Percentiles rank a stretch among this genome's conserved stretches.
Evolutionary conservation across 75 land plant genomes (phyloP).

Genomic region (Ceratopteris richardii): DNA sequence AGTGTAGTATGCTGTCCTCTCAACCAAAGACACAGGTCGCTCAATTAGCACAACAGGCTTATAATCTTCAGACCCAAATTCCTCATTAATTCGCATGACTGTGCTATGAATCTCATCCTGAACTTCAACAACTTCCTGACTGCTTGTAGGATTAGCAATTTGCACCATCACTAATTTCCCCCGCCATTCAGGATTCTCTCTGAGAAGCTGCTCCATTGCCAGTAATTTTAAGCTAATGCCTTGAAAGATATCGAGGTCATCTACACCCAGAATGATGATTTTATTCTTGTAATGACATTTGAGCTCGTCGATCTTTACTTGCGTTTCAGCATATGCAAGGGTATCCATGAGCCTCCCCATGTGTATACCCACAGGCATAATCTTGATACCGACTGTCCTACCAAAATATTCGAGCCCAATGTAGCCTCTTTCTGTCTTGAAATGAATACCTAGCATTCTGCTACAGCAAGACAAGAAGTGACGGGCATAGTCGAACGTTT

Average conservation of each 20-base stretch:
- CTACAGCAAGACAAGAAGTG: conserved; percentile 42
- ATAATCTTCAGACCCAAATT: conserved; percentile 31
- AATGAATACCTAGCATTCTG: conserved; percentile 31
- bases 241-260: conserved; percentile 47
- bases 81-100: conserved; percentile 29
- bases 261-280: conserved; percentile 32
- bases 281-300: conserved; percentile 26
- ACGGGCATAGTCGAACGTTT: conserved; percentile 38
- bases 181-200: conserved; percentile 33
- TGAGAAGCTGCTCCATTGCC: conserved; percentile 39
- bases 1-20: conserved; percentile 41
- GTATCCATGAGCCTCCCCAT: conserved; percentile 40
- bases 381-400: conserved; percentile 40
- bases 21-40: conserved; percentile 17
- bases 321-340: conserved; percentile 23
- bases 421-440: conserved; percentile 45
- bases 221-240: conserved; percentile 36
- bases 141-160: conserved; percentile 23
- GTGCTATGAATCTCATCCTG: conserved; percentile 25
- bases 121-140: conserved; percentile 29
- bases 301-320: conserved; percentile 27
- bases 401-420: conserved; percentile 51
- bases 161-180: conserved; percentile 37
- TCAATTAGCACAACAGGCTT: conserved; percentile 35
- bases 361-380: conserved; percentile 45